phyloP scores from a whole-genome alignment of 129 eudicot species.

The Centaurea solstitialis region DNA sequence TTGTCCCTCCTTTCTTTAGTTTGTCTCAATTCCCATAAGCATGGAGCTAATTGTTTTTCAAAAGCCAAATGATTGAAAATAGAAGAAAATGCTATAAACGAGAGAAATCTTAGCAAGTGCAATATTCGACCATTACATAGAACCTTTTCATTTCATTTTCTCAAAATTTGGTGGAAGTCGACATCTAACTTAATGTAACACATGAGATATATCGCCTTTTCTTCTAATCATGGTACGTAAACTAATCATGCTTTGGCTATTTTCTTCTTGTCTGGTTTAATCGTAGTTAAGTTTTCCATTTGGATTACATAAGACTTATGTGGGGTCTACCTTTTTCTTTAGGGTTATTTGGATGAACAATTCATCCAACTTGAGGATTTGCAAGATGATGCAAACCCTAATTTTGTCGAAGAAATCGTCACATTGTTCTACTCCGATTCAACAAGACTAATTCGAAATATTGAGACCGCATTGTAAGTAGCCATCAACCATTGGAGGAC shows the following conservation, averaged over 20 bases:
- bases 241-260: background rate
- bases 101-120: background rate
- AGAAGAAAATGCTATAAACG: background rate
- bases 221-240: background rate
- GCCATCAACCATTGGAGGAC: background rate
- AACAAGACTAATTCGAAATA: slow-evolving; percentile 52
- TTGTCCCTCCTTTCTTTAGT: background rate
- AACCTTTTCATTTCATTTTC: background rate
- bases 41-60: background rate
- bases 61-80: background rate
- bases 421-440: slow-evolving; percentile 66
- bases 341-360: slow-evolving; percentile 92
- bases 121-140: background rate
- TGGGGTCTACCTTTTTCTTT: background rate
- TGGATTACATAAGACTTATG: background rate
- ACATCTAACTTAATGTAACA: background rate
- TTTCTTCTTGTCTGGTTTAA: background rate
- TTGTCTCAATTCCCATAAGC: background rate
- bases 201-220: background rate
- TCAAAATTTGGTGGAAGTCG: background rate
- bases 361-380: slow-evolving; percentile 79
- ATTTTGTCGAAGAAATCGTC: slow-evolving; percentile 86
- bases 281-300: background rate
- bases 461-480: slow-evolving; percentile 69
- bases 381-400: slow-evolving; percentile 86